Conservation (phyloP, 352 stramenopile species). For the Pythium insidiosum region DNA sequence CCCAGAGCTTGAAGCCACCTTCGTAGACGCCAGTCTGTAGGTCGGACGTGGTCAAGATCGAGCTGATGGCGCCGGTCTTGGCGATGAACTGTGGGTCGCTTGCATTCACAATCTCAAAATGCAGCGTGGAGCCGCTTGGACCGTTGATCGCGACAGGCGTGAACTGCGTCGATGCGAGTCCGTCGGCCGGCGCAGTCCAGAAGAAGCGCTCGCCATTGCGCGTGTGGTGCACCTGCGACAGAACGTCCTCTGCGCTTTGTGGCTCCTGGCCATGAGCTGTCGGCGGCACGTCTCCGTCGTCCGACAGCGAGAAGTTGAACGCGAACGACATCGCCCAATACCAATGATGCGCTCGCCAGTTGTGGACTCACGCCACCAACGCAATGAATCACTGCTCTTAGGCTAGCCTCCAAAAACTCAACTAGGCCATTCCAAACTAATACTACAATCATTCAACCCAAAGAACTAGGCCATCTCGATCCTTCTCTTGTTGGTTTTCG, state of each 20-base stretch:
- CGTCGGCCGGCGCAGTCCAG: constrained; percentile 11
- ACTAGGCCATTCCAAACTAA: no score
- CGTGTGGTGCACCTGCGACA: constrained; percentile 21
- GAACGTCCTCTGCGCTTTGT: no score
- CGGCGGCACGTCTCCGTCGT: constrained; percentile 3
- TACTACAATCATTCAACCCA: no score
- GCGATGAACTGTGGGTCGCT: constrained; percentile 35
- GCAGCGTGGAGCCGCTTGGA: constrained; percentile 7
- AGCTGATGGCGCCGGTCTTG: constrained; percentile 48
- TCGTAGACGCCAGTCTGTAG: constrained; percentile 77
- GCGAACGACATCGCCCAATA: constrained; percentile 26
- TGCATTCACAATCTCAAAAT: constrained; percentile 63
- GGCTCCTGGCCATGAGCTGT: background rate
- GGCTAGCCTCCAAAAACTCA: no score
- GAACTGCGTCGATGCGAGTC: constrained; percentile 11
- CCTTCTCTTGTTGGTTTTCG: no score
- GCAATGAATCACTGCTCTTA: background rate
- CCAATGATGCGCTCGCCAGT: background rate
- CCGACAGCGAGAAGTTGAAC: constrained; percentile 67
- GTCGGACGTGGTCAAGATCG: constrained; percentile 66
- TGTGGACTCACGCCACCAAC: background rate
- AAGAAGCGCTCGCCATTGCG: constrained; percentile 47
- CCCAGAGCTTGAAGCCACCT: constrained; percentile 84
- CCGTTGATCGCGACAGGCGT: constrained; percentile 23
- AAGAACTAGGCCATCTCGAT: no score